A percentile compares a stretch with the other conserved stretches of the same genome.
These are phyloP conservation scores for Sarocladiaceae sp. DNA, from an alignment of 2,329 filamentous ascomycete species.

Conservation along the genomic window DNA sequence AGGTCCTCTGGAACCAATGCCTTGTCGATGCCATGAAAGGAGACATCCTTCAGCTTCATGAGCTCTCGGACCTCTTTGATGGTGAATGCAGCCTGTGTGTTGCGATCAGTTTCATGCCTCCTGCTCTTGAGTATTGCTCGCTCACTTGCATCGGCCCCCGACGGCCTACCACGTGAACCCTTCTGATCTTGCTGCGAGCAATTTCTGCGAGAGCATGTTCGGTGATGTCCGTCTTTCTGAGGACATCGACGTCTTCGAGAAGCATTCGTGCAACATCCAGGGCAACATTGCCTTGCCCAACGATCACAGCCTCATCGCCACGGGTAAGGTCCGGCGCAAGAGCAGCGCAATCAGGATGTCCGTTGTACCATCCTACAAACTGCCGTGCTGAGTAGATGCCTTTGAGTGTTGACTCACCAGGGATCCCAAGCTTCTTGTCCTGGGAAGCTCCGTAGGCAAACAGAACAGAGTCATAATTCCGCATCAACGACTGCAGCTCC, in stretches of 20 bases:
- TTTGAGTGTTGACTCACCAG: constrained; percentile 65
- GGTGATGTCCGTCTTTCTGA: constrained; percentile 83
- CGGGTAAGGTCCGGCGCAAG: constrained; percentile 66
- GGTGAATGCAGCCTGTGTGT: constrained; percentile 74
- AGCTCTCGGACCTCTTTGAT: constrained; percentile 92
- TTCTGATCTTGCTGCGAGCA: constrained; percentile 64
- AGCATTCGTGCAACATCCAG: constrained; percentile 88
- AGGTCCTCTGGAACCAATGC: constrained; percentile 62
- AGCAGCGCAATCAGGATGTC: constrained; percentile 71
- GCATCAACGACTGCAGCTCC: constrained; percentile 61
- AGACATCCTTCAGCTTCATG: constrained; percentile 66
- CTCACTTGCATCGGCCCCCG: constrained; percentile 79
- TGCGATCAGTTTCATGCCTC: constrained; percentile 1
- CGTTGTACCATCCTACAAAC: constrained; percentile 99
- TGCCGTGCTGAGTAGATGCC: constrained; percentile 84
- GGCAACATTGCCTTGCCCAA: constrained; percentile 95
- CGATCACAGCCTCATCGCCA: constrained; percentile 77
- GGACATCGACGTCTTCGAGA: constrained; percentile 64
- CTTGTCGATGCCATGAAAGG: constrained; percentile 62
- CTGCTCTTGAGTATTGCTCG: background rate
- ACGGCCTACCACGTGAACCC: constrained; percentile 81
- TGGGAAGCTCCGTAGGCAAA: constrained; percentile 89
- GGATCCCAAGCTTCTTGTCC: constrained; percentile 71
- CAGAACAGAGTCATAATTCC: constrained; percentile 85
- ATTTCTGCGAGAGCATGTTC: constrained; percentile 73